Base-by-base conservation (phyloP, 805 yeast genomes). In the Hemisphaericaspora nanyangensis region DNA sequence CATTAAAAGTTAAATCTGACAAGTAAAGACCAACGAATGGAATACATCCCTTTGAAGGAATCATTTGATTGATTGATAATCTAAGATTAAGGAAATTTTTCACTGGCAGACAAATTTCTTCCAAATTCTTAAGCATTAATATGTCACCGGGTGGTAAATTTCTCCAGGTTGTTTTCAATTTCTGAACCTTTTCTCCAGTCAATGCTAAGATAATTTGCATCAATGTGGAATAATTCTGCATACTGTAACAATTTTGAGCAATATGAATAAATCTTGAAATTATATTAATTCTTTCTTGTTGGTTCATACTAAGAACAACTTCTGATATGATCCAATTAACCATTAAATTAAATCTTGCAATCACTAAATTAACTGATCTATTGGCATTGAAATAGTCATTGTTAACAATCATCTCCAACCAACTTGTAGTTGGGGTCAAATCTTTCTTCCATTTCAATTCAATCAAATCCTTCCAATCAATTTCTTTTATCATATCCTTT, bases 321-420 rank as follows among this genome's bases (percentile, higher is more conserved):
- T 91, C 96, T 0, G 96, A 86, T 25, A 86, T 79, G 29, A 90
- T 80, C 98, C 98, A 91, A 51, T 86, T 87, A 6, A 86, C 90
- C 66, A 86, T 81, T 43, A 91, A 65, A 55, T 91, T 90, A 70
- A 90, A 93, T 44, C 99, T 69, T 0, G 95, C 74, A 29, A 88
- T 80, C 10, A 87, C 88, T 34, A 91, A 63, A 46, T 86, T 87
- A 27, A 89, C 80, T 0, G 97, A 96, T n/a, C 81, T 58, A 54
- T 76, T 60, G 24, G 64, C 56, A 49, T 67, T 65, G 46, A 58
- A 67, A 47, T 66, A 68, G 18, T 56, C 56, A 49, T 77, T 74
- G 56, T 79, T 77, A 17, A 80, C 74, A 39, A 90, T 66, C 25
- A 86, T 70, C 45, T 79, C 83, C 19, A 89, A 63, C 99, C 99